A percentile compares a stretch with the other conserved stretches of the same genome.
Evolutionary conservation across 331 rosid species (phyloP).

Genomic region (Quercus tomentella): DNA sequence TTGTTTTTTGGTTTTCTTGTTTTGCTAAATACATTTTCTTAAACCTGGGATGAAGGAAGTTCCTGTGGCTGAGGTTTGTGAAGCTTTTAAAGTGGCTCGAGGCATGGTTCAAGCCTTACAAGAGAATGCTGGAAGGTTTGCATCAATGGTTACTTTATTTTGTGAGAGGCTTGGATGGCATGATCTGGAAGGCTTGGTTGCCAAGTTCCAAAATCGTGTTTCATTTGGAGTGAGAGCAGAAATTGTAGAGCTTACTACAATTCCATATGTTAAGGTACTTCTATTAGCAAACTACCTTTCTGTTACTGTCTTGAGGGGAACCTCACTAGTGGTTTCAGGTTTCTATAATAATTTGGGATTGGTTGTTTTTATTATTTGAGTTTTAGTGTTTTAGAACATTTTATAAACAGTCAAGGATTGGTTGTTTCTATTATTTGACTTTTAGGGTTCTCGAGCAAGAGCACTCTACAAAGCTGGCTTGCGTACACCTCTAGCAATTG

Average conservation of each 20-base stretch:
- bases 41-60: conserved; percentile 60
- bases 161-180: conserved; percentile 99
- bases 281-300: conserved; percentile 5
- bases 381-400: not conserved
- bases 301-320: conserved; percentile 6
- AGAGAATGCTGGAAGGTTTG: conserved; percentile 98
- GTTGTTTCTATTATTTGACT: conserved; percentile 21
- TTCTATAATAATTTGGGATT: not conserved
- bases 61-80: conserved; percentile 85
- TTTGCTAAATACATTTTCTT: conserved; percentile 9
- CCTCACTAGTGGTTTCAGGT: not conserved
- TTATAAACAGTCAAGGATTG: not conserved
- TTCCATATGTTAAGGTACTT: conserved; percentile 79
- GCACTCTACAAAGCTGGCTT: conserved; percentile 94
- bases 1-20: not conserved
- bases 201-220: conserved; percentile 93
- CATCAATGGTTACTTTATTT: conserved; percentile 89
- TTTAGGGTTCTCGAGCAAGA: conserved; percentile 96
- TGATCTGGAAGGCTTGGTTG: conserved; percentile 86
- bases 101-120: conserved; percentile 98
- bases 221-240: conserved; percentile 96
- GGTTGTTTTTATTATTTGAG: not conserved
- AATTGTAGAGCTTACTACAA: conserved; percentile 91
- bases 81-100: conserved; percentile 87
- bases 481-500: conserved; percentile 86